A percentile compares a stretch with the other conserved stretches of the same genome.
Evolutionary conservation across 2,329 filamentous ascomycete species (phyloP).

Genomic region (Colletotrichum godetiae): DNA sequence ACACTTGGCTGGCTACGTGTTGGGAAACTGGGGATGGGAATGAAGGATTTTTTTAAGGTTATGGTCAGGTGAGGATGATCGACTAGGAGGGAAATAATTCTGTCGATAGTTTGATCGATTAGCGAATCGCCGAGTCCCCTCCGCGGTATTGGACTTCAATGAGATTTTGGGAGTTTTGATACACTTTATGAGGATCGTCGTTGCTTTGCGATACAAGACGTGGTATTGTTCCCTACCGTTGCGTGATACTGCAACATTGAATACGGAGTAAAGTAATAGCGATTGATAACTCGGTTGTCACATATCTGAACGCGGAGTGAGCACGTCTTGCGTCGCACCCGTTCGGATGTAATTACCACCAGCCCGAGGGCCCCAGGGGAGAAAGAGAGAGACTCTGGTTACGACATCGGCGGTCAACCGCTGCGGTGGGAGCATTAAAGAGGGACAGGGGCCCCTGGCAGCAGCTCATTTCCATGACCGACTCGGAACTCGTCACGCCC

Average conservation of each 20-base stretch:
- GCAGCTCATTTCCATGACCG: slow-evolving; percentile 28
- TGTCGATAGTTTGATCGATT: slow-evolving; percentile 20
- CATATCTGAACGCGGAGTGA: not conserved
- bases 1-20: not conserved
- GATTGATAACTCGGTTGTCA: not conserved
- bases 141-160: not conserved
- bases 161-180: not conserved
- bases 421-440: slow-evolving; percentile 5
- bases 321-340: not conserved
- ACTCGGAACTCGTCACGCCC: not conserved
- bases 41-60: not conserved
- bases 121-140: not conserved
- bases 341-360: not conserved
- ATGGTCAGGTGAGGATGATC: not conserved
- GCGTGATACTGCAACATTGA: not conserved
- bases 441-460: slow-evolving; percentile 19
- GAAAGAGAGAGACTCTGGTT: too few species aligned
- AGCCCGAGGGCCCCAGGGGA: not conserved
- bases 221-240: too few species aligned
- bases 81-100: not conserved
- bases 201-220: not conserved
- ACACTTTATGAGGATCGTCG: not conserved
- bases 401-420: not conserved
- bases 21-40: not conserved
- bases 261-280: too few species aligned